Percentiles rank a stretch among this genome's conserved stretches.
Evolutionary conservation across 2,329 filamentous ascomycete species (phyloP).

Genomic region (Penicillium olsonii): DNA sequence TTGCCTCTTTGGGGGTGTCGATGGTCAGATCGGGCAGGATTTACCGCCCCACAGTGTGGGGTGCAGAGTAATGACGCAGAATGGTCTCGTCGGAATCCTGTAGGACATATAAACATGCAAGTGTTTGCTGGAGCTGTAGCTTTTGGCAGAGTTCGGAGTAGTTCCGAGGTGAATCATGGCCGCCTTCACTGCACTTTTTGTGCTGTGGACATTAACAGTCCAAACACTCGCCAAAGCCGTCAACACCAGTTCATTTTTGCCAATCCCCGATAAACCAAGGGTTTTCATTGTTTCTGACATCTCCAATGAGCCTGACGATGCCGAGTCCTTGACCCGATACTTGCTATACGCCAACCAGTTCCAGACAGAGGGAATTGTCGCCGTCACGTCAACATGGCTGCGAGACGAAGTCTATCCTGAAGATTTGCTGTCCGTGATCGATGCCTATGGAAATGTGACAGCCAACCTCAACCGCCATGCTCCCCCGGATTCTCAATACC

Average conservation of each 20-base stretch:
- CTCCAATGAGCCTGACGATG: slow-evolving; percentile 6
- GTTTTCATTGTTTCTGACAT: slow-evolving; percentile 12
- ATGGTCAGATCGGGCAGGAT: neutral
- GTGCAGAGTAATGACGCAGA: neutral
- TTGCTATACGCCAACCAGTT: slow-evolving; percentile 5
- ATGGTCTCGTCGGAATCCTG: too few relatives aligned
- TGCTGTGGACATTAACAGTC: slow-evolving; percentile 7
- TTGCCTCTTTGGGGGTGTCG: neutral
- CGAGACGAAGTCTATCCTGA: slow-evolving; percentile 1
- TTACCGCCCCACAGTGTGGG: neutral
- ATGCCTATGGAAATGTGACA: slow-evolving; percentile 2
- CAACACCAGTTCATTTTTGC: slow-evolving; percentile 5
- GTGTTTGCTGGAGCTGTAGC: neutral
- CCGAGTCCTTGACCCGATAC: neutral
- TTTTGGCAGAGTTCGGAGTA: too few relatives aligned
- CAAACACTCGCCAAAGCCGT: slow-evolving; percentile 6
- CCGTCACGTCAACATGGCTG: slow-evolving; percentile 1
- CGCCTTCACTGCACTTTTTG: neutral
- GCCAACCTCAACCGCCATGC: slow-evolving; percentile 7
- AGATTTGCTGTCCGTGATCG: neutral
- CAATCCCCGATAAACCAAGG: slow-evolving; percentile 7
- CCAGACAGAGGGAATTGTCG: neutral
- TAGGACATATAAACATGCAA: neutral
- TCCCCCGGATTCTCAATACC: slow-evolving; percentile 1
- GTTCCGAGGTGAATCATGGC: slow-evolving; percentile 3